Evolutionary conservation across 192 early-diverging fungal genomes (phyloP).

Genomic region (Chytriomyces sp.): DNA sequence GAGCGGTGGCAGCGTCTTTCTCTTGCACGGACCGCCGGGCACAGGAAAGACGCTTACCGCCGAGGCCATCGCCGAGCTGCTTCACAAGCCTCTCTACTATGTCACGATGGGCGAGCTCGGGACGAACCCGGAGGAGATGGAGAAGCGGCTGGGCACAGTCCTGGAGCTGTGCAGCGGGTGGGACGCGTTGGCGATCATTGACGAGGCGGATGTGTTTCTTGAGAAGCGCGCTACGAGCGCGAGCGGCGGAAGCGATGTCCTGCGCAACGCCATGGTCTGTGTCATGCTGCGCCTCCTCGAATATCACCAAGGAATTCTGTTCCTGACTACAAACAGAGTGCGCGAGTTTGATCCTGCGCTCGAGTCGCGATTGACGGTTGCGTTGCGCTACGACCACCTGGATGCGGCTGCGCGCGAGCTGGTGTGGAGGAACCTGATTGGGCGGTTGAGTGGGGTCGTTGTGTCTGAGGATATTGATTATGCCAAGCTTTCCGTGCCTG

Average conservation of each 20-base stretch:
- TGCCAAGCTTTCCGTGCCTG: constrained; percentile 25
- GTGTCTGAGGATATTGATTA: constrained; percentile 31
- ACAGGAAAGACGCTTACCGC: constrained; percentile 64
- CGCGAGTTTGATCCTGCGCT: constrained; percentile 61
- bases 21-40: constrained; percentile 61
- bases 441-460: constrained; percentile 25
- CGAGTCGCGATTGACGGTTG: constrained; percentile 54
- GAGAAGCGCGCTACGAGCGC: constrained; percentile 45
- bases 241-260: constrained; percentile 39
- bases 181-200: constrained; percentile 59
- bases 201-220: constrained; percentile 64
- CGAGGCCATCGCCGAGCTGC: constrained; percentile 58
- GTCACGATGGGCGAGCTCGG: constrained; percentile 67
- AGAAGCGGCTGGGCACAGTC: constrained; percentile 49
- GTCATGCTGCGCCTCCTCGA: constrained; percentile 62
- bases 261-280: constrained; percentile 60
- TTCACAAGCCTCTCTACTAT: constrained; percentile 59
- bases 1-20: constrained; percentile 55
- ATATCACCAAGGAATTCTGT: constrained; percentile 66
- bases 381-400: constrained; percentile 53
- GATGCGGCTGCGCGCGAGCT: constrained; percentile 39
- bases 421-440: constrained; percentile 56
- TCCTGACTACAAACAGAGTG: constrained; percentile 66
- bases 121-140: constrained; percentile 54
- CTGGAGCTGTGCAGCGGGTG: constrained; percentile 56